A percentile compares a stretch with the other conserved stretches of the same genome.
Evolutionary conservation across 2,329 filamentous ascomycete species (phyloP).

Genomic region (Phyllosticta capitalensis): DNA sequence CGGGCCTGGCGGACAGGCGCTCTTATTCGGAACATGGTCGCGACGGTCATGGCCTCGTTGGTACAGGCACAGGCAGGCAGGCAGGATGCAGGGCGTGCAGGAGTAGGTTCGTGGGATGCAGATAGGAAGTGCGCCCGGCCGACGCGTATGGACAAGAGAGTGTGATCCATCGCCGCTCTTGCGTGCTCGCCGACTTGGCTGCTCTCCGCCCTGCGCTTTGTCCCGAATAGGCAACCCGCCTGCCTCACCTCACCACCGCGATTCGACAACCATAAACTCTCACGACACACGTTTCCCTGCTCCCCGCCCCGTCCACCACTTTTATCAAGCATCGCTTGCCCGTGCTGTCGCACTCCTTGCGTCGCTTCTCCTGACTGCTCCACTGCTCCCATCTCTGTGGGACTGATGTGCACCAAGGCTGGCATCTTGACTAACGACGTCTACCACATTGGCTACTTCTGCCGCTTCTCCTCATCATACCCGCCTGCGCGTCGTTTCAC

Average conservation of each 20-base stretch:
- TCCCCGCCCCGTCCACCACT: not conserved
- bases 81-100: not conserved
- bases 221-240: not conserved
- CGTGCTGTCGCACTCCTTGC: not conserved
- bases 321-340: not conserved
- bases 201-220: not conserved
- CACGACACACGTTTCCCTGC: not conserved
- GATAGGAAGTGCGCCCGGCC: not conserved
- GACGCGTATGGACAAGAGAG: constrained; percentile 1
- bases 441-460: not conserved
- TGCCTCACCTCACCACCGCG: not conserved
- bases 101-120: not conserved
- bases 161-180: not conserved
- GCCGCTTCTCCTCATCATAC: not conserved
- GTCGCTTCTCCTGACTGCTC: not conserved
- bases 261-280: not conserved
- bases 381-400: not conserved
- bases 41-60: not conserved
- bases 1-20: constrained; percentile 5
- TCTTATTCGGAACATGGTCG: constrained; percentile 2
- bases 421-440: not conserved
- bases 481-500: not conserved
- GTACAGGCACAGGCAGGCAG: not conserved
- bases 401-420: not conserved
- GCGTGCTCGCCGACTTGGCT: constrained; percentile 2